Base-by-base conservation (phyloP, 192 early-diverging fungal species). In the Backusella psychrophila region DNA sequence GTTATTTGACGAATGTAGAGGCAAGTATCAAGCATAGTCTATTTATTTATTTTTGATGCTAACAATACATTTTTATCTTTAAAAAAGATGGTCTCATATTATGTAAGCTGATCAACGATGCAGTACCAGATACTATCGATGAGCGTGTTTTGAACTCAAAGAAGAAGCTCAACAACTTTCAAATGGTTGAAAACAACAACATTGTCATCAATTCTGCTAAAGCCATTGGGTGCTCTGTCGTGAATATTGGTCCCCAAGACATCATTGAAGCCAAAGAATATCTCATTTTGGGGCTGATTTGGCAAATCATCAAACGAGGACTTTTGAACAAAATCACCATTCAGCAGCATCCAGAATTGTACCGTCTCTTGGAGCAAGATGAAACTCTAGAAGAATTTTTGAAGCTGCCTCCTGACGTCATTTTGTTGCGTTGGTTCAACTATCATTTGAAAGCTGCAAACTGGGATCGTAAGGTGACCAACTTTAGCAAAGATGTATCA, bases 251-350 rank as follows among this genome's bases (percentile, higher is more conserved):
- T 49, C 91, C 98, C 38, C 90, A 92, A 82, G 98, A 99, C 79
- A 86, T 99, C 75, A 96, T 97, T 74, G 98, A 99, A 81, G 97
- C 96, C 36, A 89, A 96, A 71, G 96, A 98, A 87, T 96, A 99
- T 77, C 89, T 99, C 81, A 93, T 98, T 82, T 87, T 99, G 75
- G 98, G 97, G 7, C 88, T 99, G 35, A 95, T 98, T 77, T 99
- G 98, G 98, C 94, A 99, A 86, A 98, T 99, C 76, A 99, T 99
- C 87, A 99, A 98, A 84, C 95, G 96, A 73, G 96, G 97, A 70
- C 87, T 99, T 77, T 88, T 94, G 75, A 94, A 94, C 80, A 98
- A 97, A 87, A 96, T 99, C 81, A 96, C 98, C 82, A 96, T 99
- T 79, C 96, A 98, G 82, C 90, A 94, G 71, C 98, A 99, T 81